A percentile compares a stretch with the other conserved stretches of the same genome.
These are phyloP conservation scores for Claviceps paspali DNA, from an alignment of 2,329 filamentous ascomycete species.

Conservation along the genomic window DNA sequence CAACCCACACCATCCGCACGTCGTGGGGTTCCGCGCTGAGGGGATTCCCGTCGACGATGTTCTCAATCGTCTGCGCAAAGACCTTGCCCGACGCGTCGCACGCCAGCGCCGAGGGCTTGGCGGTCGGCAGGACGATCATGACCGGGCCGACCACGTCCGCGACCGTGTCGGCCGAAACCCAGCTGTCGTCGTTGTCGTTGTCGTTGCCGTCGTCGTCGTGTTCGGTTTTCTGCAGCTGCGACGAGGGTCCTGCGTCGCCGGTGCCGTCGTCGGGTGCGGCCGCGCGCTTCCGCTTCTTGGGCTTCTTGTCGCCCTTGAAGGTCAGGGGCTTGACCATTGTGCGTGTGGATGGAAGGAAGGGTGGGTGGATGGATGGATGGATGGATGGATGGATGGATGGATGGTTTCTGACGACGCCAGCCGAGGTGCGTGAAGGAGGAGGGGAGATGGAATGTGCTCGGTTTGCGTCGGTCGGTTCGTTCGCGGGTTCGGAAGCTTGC, in stretches of 20 bases:
- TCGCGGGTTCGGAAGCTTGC: too few species aligned
- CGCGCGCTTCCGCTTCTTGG: conserved; percentile 76
- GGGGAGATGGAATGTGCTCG: too few species aligned
- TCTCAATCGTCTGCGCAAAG: conserved; percentile 69
- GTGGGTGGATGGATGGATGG: too few species aligned
- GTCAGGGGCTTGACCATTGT: conserved; percentile 74
- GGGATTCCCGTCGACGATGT: conserved; percentile 71
- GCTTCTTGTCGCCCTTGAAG: conserved; percentile 96
- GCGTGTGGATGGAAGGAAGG: too few species aligned
- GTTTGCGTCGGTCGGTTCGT: too few species aligned
- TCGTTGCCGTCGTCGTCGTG: conserved; percentile 17
- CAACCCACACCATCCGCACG: conserved; percentile 90
- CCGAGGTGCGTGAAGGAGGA: too few species aligned
- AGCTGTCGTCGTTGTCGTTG: conserved; percentile 57
- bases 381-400: too few species aligned
- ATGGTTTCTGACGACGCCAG: too few species aligned
- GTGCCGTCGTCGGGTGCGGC: conserved; percentile 30
- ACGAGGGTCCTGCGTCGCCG: conserved; percentile 22
- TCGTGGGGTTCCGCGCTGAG: conserved; percentile 88
- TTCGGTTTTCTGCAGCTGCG: conserved; percentile 11
- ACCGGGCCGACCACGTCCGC: conserved; percentile 69
- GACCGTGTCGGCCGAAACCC: conserved; percentile 69
- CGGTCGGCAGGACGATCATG: conserved; percentile 66
- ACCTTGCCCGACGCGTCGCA: conserved; percentile 79
- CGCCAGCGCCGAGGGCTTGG: conserved; percentile 58